Evolutionary conservation across 495 filamentous ascomycete genomes (phyloP).

Genomic region (Sporormia fimetaria): DNA sequence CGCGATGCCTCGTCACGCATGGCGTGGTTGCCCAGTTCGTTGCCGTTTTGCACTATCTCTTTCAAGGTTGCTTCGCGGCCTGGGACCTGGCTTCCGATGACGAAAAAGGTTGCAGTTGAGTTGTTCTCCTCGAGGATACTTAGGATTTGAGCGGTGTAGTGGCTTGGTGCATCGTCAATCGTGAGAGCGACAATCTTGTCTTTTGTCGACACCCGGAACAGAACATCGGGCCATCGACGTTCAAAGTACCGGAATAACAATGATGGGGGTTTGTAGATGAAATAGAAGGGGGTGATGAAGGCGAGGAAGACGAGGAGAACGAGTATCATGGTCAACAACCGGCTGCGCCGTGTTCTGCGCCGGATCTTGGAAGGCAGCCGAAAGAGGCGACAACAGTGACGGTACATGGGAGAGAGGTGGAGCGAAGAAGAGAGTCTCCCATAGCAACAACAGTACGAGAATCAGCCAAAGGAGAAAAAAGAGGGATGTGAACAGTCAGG

Average conservation of each 20-base stretch:
- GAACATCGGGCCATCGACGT: conserved; percentile 59
- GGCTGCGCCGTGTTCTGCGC: conserved; percentile 44
- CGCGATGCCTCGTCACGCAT: conserved; percentile 70
- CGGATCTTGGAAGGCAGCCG: conserved; percentile 41
- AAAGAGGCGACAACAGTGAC: conserved; percentile 29
- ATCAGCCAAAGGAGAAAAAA: too few relatives aligned
- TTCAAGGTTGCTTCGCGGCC: conserved; percentile 48
- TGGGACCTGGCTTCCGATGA: conserved; percentile 57
- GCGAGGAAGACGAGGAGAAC: conserved; percentile 37
- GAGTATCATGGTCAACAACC: conserved; percentile 45
- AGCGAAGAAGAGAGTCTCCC: too few relatives aligned
- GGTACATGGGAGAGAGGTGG: neutral
- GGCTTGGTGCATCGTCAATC: conserved; percentile 72
- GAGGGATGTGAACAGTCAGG: too few relatives aligned
- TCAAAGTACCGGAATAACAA: conserved; percentile 56
- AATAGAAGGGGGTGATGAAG: conserved; percentile 47
- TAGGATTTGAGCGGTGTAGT: conserved; percentile 61
- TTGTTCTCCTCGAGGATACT: conserved; percentile 41
- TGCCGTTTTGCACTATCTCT: conserved; percentile 50
- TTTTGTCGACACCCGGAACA: conserved; percentile 51
- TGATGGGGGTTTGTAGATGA: conserved; percentile 63
- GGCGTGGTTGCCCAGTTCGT: conserved; percentile 74
- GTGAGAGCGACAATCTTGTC: conserved; percentile 63
- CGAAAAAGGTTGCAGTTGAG: conserved; percentile 35
- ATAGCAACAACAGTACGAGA: too few relatives aligned